phyloP scores from a whole-genome alignment of 2,329 filamentous ascomycete genomes.

The Aspergillus sp. region DNA sequence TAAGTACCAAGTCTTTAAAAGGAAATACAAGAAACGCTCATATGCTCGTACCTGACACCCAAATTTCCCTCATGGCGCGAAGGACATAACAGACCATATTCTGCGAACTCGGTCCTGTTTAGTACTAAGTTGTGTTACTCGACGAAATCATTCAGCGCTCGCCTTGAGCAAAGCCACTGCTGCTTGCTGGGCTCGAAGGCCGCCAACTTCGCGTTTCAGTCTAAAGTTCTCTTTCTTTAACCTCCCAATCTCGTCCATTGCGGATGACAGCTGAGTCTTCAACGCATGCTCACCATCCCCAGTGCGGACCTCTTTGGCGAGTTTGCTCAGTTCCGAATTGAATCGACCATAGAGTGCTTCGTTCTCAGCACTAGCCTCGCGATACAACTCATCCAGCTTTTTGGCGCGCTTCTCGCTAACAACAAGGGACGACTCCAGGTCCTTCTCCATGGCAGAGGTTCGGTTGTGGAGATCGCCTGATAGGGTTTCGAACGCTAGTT shows the following conservation, averaged over 20 bases:
- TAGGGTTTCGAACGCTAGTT: constrained; percentile 63
- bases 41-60: constrained; percentile 18
- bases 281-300: constrained; percentile 80
- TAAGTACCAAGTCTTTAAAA: constrained; percentile 8
- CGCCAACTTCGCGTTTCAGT: constrained; percentile 78
- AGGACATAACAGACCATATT: constrained; percentile 3
- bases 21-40: constrained; percentile 14
- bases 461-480: constrained; percentile 61
- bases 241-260: constrained; percentile 72
- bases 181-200: constrained; percentile 56
- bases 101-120: background rate
- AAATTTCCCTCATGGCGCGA: background rate
- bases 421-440: constrained; percentile 70
- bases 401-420: constrained; percentile 76
- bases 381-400: constrained; percentile 84
- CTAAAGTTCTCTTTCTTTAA: constrained; percentile 83
- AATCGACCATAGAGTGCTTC: constrained; percentile 89
- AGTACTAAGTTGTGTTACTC: background rate
- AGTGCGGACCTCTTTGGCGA: constrained; percentile 72
- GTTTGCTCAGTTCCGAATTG: constrained; percentile 84
- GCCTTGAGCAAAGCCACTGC: constrained; percentile 32
- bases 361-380: constrained; percentile 85
- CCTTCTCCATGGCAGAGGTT: constrained; percentile 64
- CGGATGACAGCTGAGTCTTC: constrained; percentile 67
- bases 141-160: constrained; percentile 15